Evolutionary conservation across 176 grass and related monocot genomes (phyloP).

Genomic region (Oryza australiensis): DNA sequence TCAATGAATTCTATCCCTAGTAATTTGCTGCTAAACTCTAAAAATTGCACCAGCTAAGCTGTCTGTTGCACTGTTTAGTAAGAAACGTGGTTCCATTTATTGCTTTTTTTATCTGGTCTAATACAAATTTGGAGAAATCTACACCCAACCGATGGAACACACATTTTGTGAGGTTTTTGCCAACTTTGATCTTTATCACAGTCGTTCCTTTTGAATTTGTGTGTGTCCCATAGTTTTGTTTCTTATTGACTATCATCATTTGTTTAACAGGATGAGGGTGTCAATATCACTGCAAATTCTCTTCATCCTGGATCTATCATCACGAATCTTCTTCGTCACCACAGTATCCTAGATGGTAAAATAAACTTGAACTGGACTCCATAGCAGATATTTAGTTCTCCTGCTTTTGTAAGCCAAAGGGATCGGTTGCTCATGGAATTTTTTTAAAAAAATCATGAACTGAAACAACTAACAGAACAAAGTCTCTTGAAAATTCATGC

Average conservation of each 20-base stretch:
- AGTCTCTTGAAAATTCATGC: not conserved
- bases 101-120: too few species aligned
- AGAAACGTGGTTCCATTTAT: too few species aligned
- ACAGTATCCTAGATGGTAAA: slow-evolving; percentile 95
- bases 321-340: slow-evolving; percentile 92
- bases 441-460: too few species aligned
- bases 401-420: not conserved
- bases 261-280: slow-evolving; percentile 63
- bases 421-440: not conserved
- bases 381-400: not conserved
- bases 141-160: too few species aligned
- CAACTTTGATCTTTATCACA: too few species aligned
- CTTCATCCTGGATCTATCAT: slow-evolving; percentile 95
- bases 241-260: not conserved
- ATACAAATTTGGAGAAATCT: too few species aligned
- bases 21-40: not conserved
- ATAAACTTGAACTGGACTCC: not conserved
- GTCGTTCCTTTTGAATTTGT: slow-evolving; percentile 19
- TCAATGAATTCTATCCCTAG: not conserved
- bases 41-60: not conserved
- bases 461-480: not conserved
- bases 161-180: too few species aligned
- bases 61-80: not conserved
- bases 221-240: not conserved
- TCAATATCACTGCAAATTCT: slow-evolving; percentile 93